Percentiles rank a stretch among this genome's conserved stretches.
Conservation (phyloP, 176 grass and related monocot species). For the Bolboschoenus planiculmis region DNA sequence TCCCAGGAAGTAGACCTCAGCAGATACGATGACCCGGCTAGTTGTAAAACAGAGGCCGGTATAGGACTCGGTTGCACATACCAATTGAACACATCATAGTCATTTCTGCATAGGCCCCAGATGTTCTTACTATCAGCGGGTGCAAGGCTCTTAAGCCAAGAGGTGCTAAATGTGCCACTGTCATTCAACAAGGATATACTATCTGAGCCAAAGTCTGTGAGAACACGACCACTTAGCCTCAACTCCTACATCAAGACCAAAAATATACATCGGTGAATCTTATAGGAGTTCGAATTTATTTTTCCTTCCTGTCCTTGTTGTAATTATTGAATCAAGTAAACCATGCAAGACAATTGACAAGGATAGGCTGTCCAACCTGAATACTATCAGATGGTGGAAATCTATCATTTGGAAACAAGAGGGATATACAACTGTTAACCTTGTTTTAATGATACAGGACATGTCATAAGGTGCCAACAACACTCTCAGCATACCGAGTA, state of each 20-base stretch:
- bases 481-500: neutral
- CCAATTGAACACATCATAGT: slow-evolving; percentile 77
- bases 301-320: neutral
- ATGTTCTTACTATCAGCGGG: slow-evolving; percentile 28
- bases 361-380: neutral
- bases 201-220: slow-evolving; percentile 81
- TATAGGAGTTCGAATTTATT: neutral
- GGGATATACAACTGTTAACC: neutral
- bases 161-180: slow-evolving; percentile 90
- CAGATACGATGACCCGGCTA: slow-evolving; percentile 72
- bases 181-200: slow-evolving; percentile 57
- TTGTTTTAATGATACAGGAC: neutral
- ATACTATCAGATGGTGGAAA: neutral
- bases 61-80: slow-evolving; percentile 75
- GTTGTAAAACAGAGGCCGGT: slow-evolving; percentile 72
- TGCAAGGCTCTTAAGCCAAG: slow-evolving; percentile 75
- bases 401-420: neutral
- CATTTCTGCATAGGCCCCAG: slow-evolving; percentile 42
- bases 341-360: neutral
- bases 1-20: slow-evolving; percentile 90
- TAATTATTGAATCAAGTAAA: neutral
- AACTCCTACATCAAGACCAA: slow-evolving; percentile 46
- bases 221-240: slow-evolving; percentile 59
- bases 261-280: slow-evolving; percentile 4
- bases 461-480: neutral